phyloP scores from a whole-genome alignment of 2,329 filamentous ascomycete genomes.

The Ceratocystis albifundus region DNA sequence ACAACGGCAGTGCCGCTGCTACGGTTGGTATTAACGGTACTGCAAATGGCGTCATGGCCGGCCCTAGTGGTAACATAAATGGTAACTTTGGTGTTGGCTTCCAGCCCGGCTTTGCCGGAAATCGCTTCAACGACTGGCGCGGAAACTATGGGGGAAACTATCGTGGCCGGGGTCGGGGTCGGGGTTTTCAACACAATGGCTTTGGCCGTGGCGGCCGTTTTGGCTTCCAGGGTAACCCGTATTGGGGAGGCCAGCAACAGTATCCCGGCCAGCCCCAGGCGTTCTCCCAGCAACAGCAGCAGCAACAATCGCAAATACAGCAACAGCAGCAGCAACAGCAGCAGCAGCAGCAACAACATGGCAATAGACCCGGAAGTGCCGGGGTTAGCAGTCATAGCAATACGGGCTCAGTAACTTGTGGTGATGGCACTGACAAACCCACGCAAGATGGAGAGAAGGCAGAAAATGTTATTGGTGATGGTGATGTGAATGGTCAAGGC shows the following conservation, averaged over 20 bases:
- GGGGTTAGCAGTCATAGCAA: constrained; percentile 14
- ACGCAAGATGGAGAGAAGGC: constrained; percentile 22
- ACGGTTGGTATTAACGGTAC: constrained; percentile 9
- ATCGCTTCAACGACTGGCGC: constrained; percentile 23
- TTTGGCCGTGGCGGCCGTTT: constrained; percentile 25
- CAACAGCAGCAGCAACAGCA: constrained; percentile 19
- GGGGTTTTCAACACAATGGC: constrained; percentile 20
- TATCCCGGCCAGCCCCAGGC: constrained; percentile 28
- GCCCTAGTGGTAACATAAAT: constrained; percentile 2
- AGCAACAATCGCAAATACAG: constrained; percentile 23
- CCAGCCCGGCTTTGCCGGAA: constrained; percentile 17
- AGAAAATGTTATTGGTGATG: constrained; percentile 5
- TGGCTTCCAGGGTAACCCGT: constrained; percentile 27
- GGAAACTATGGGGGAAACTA: constrained; percentile 16
- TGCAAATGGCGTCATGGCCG: constrained; percentile 2
- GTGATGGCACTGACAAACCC: constrained; percentile 22
- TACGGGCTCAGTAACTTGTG: constrained; percentile 19
- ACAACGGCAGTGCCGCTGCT: constrained; percentile 29
- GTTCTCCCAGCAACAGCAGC: constrained; percentile 27
- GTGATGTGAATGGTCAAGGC: constrained; percentile 10
- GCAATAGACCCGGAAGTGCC: constrained; percentile 5
- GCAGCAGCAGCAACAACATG: constrained; percentile 17
- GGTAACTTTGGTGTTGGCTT: constrained; percentile 15
- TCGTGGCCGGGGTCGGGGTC: constrained; percentile 21
- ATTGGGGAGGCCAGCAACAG: constrained; percentile 23